Percentiles rank a stretch among this genome's conserved stretches.
Evolutionary conservation across 2,329 filamentous ascomycete species (phyloP).

Genomic region (Chaetomiaceae sp.): DNA sequence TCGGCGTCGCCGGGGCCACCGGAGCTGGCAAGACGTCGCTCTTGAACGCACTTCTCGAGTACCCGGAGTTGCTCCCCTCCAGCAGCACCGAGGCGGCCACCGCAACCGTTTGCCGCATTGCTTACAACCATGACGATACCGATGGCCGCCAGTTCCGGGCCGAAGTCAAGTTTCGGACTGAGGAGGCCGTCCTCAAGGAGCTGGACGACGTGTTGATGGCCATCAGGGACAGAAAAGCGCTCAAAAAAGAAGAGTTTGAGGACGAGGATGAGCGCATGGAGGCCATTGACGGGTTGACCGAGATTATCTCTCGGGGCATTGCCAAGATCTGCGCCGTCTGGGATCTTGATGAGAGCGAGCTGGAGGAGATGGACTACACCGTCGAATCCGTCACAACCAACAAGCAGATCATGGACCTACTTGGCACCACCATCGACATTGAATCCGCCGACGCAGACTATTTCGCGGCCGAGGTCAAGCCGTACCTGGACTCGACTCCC

Average conservation of each 20-base stretch:
- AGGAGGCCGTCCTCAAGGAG: conserved; percentile 8
- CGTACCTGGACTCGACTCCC: conserved; percentile 14
- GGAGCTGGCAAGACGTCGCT: conserved; percentile 20
- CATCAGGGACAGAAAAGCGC: conserved; percentile 2
- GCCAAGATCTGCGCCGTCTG: conserved; percentile 10
- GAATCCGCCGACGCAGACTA: not conserved
- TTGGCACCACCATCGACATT: not conserved
- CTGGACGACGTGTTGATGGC: not conserved
- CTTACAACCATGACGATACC: conserved; percentile 11
- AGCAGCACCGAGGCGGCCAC: not conserved
- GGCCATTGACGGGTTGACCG: not conserved
- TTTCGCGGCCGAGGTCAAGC: conserved; percentile 12
- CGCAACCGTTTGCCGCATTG: conserved; percentile 11
- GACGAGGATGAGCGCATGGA: not conserved
- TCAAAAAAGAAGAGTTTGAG: not conserved
- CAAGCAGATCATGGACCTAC: not conserved
- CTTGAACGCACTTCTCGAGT: conserved; percentile 12
- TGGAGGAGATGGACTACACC: not conserved
- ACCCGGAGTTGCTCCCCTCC: conserved; percentile 13
- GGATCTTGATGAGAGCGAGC: not conserved
- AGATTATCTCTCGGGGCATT: not conserved
- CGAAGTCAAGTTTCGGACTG: conserved; percentile 10
- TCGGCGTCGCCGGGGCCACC: conserved; percentile 17
- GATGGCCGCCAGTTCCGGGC: conserved; percentile 7
- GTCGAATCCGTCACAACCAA: not conserved